These are phyloP conservation scores for Cetraspora pellucida DNA, from an alignment of 192 early-diverging fungal species.

Conservation along the genomic window DNA sequence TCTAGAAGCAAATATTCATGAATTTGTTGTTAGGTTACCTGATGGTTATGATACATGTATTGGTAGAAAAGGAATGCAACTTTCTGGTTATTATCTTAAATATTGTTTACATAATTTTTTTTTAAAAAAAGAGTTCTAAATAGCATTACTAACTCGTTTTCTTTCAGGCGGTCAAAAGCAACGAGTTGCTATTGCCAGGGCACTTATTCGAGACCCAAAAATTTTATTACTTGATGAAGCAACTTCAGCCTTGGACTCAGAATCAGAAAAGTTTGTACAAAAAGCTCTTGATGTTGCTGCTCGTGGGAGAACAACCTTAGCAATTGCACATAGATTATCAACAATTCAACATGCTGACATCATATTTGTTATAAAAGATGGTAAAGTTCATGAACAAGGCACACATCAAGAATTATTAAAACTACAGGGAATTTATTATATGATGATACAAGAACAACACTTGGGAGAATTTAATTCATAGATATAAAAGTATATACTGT, in stretches of 20 bases:
- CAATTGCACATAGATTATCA: slow-evolving; percentile 76
- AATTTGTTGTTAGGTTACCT: slow-evolving; percentile 52
- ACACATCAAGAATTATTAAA: slow-evolving; percentile 74
- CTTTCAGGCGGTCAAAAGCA: too few species aligned
- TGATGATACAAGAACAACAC: slow-evolving; percentile 66
- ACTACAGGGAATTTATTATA: slow-evolving; percentile 59
- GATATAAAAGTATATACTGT: too few species aligned
- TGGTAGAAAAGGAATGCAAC: too few species aligned
- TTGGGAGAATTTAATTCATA: slow-evolving; percentile 41
- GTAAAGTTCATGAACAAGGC: slow-evolving; percentile 70
- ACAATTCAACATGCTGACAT: slow-evolving; percentile 83
- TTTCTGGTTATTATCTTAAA: too few species aligned
- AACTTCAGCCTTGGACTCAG: slow-evolving; percentile 44
- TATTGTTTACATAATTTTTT: too few species aligned
- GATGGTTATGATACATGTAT: slow-evolving; percentile 19
- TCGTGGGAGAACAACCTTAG: slow-evolving; percentile 59
- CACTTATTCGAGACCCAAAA: too few species aligned
- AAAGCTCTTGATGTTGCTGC: slow-evolving; percentile 70
- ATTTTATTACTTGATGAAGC: too few species aligned
- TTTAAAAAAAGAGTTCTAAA: too few species aligned
- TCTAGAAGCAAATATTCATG: slow-evolving; percentile 58
- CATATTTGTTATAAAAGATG: slow-evolving; percentile 37
- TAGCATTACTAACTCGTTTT: too few species aligned
- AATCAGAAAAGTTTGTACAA: slow-evolving; percentile 81
- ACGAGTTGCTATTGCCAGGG: too few species aligned